Base-by-base conservation (phyloP, 495 filamentous ascomycete species). In the Alectoria sarmentosa region DNA sequence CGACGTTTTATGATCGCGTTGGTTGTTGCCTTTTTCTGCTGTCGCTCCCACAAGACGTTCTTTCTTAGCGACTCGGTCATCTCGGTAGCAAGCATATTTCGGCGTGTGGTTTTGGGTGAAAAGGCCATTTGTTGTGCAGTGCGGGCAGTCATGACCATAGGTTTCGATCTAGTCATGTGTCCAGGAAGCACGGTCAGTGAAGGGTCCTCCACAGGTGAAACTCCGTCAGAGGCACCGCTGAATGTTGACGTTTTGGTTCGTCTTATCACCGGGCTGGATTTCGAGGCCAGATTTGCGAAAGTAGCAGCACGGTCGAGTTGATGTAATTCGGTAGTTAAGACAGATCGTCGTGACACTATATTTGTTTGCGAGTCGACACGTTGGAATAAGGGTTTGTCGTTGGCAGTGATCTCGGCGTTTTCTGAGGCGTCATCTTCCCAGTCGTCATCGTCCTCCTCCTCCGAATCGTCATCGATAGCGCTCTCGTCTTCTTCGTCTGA, bases 1-100 rank as follows among this genome's bases (percentile, higher is more conserved):
- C 91, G 80, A 44, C 95, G 85, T 78, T 97, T 96, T 65, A 96
- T 79, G 63, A 92, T 90, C 8, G 93, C 92, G 65, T 89, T 89
- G 62, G 89, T 88, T 6, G 91, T 96, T 38, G 89, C 87, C 64
- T 89, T 90, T 83, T 93, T 96, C 79, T 92, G 89, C 70, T 92
- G 88, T 32, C 90, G 88, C 69, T 93, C 90, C 87, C 88, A 91
- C 19, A 93, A 78, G n/a, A 93, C 80, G 65, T 91, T 85, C 67
- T 85, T 84, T 26, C 90, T 83, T 21, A 93, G 80, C 37, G 89
- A 91, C 69, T 90, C 88, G 6, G 90, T 91, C 67, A 99, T 79
- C 76, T 99, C 94, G 32, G 91, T 92, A 41, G 91, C 87, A 62
- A 99, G 84, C 94, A 99, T 99, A 76, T 99, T 96, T 54, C 93